Percentiles rank a stretch among this genome's conserved stretches.
Evolutionary conservation across 345 rosid species (phyloP).

Genomic region (Salix brachista): DNA sequence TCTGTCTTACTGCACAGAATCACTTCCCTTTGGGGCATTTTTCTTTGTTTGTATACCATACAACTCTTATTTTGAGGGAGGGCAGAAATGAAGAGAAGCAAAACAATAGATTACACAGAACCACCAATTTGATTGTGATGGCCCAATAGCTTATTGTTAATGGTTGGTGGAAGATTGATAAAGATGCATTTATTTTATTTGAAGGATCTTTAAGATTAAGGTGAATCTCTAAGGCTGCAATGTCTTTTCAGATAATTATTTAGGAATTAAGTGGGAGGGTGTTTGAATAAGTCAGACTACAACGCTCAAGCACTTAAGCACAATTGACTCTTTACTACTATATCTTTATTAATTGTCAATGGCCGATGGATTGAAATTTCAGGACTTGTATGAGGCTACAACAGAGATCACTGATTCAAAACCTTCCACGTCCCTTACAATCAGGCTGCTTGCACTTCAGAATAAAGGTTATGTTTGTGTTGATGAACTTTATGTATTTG

Average conservation of each 20-base stretch:
- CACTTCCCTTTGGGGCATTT: background rate
- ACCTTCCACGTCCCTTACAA: slow-evolving; percentile 67
- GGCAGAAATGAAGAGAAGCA: background rate
- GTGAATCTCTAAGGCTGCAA: background rate
- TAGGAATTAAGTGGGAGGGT: background rate
- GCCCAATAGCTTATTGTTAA: background rate
- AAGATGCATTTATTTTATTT: background rate
- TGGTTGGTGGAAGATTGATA: background rate
- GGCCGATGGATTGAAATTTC: slow-evolving; percentile 27
- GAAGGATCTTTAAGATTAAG: background rate
- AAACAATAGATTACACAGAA: background rate
- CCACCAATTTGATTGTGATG: no score
- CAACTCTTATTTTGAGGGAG: background rate
- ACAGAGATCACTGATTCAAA: slow-evolving; percentile 74
- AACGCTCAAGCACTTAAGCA: background rate
- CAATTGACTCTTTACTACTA: background rate
- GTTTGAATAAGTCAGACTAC: background rate
- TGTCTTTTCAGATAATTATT: background rate
- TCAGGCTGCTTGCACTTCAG: slow-evolving; percentile 77
- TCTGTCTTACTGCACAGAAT: background rate
- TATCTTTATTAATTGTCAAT: background rate
- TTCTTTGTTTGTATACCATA: no score
- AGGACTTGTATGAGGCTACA: slow-evolving; percentile 83
- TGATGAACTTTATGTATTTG: slow-evolving; percentile 75
- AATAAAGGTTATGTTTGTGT: slow-evolving; percentile 52